Evolutionary conservation across 202 grass and related monocot genomes (phyloP), one percentile per base, ranked within the genome.

Genomic region (Schoenoplectus tabernaemontani): DNA sequence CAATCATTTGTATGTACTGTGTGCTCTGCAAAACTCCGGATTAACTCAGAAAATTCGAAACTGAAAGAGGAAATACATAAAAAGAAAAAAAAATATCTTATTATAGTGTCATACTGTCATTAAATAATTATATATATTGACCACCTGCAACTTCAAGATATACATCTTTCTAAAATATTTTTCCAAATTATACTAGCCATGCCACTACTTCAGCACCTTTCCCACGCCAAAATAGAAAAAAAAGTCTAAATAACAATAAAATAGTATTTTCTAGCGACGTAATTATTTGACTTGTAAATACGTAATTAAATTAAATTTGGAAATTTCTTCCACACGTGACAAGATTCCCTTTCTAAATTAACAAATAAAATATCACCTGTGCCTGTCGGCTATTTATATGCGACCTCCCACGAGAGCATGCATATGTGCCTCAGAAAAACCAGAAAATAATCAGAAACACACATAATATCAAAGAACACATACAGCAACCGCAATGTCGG

Each of bases 151-250:
- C 28, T 68, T 2, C 43, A 48, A 32, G 6, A 51, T n/a, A n/a
- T 51, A 0, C 19, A 56, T 56, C n/a, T 56, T 6, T 16, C 16
- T 67, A 69, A 43, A 42, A 44, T 0, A 8, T 17, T 16, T 72
- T 50, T 4, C 22, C 11, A 34, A 74, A 53, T 53, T 11, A 53
- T 75, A 12, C 26, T n/a, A 10, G 9, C 28, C 47, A 56, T n/a
- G n/a, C 70, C 54, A 36, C 70, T n/a, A n/a, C n/a, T 70, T 54
- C 16, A 54, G 70, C 70, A 75, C 16, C 47, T 54, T 53, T 36
- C 47, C 2, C 28, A 75, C 26, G 28, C 46, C 66, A 6, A 74
- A 6, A 6, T 56, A 15, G 3, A 17, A 30, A 73, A 4, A 73
- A 53, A 11, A 51, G 34, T 4, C 53, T 32, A 2, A 30, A 6